phyloP scores from a whole-genome alignment of 352 stramenopile genomes.

The Pythium phragmitis region DNA sequence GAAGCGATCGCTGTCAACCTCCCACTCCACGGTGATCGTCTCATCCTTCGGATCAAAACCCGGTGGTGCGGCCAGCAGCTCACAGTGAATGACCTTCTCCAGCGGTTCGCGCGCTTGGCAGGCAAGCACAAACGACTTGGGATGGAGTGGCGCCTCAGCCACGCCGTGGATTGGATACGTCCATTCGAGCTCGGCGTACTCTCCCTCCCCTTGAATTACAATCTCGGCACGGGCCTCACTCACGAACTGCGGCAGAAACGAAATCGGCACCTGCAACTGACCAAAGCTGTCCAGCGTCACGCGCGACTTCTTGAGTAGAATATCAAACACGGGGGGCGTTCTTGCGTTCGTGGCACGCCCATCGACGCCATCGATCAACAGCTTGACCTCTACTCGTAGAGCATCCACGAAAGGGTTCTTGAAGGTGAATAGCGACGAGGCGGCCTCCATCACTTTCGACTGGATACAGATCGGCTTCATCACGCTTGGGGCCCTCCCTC shows the following conservation, averaged over 20 bases:
- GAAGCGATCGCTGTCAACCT: conserved; percentile 60
- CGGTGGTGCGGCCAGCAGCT: conserved; percentile 52
- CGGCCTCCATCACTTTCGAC: conserved; percentile 75
- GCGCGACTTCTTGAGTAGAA: conserved; percentile 68
- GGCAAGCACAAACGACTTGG: conserved; percentile 49
- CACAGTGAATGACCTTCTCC: conserved; percentile 61
- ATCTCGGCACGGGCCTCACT: conserved; percentile 69
- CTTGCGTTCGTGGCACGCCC: not conserved
- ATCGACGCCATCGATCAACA: conserved; percentile 37
- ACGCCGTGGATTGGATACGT: conserved; percentile 71
- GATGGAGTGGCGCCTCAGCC: conserved; percentile 65
- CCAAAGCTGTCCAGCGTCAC: conserved; percentile 85
- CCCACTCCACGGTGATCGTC: conserved; percentile 56
- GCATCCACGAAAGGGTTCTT: conserved; percentile 90
- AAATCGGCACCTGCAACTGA: conserved; percentile 89
- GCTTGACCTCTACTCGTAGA: conserved; percentile 78
- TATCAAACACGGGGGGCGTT: conserved; percentile 55
- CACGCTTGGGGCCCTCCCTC: conserved; percentile 80
- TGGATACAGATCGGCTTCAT: conserved; percentile 83
- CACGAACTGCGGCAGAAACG: conserved; percentile 80
- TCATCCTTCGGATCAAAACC: conserved; percentile 46
- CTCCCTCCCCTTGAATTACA: conserved; percentile 59
- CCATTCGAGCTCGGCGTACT: conserved; percentile 75
- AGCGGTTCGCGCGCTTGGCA: conserved; percentile 68
- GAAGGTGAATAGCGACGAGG: conserved; percentile 89